Conservation (phyloP, 352 stramenopile genomes). For the Pythium rishiriense region DNA sequence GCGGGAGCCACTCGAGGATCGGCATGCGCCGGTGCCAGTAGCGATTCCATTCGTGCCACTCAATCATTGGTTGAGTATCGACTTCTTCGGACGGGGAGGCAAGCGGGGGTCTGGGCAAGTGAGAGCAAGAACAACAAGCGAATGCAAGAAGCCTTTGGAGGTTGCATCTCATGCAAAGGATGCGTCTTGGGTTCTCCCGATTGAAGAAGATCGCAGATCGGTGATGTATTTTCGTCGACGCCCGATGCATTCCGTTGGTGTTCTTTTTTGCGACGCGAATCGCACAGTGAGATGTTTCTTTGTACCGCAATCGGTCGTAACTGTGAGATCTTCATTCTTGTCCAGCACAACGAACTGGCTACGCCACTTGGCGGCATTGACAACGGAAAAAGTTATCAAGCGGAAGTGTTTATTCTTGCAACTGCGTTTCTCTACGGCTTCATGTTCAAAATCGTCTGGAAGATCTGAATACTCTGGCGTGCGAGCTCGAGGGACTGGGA, state of each 20-base stretch:
- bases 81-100: background rate
- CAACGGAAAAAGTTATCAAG: no score
- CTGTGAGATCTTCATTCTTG: background rate
- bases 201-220: background rate
- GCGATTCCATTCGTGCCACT: slow-evolving; percentile 22
- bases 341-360: background rate
- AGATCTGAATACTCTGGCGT: slow-evolving; percentile 60
- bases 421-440: background rate
- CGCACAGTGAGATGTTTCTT: background rate
- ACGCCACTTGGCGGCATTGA: no score
- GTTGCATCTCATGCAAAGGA: background rate
- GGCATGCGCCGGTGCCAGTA: slow-evolving; percentile 50
- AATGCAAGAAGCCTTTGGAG: no score
- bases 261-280: background rate
- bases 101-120: background rate
- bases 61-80: slow-evolving; percentile 12
- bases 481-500: slow-evolving; percentile 57
- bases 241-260: background rate
- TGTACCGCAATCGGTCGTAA: no score
- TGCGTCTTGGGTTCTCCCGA: background rate
- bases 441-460: slow-evolving; percentile 51
- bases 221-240: background rate
- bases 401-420: no score
- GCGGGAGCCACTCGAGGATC: slow-evolving; percentile 72
- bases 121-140: background rate